Evolutionary conservation across 2,329 filamentous ascomycete genomes (phyloP).

Genomic region (Escovopsis weberi): DNA sequence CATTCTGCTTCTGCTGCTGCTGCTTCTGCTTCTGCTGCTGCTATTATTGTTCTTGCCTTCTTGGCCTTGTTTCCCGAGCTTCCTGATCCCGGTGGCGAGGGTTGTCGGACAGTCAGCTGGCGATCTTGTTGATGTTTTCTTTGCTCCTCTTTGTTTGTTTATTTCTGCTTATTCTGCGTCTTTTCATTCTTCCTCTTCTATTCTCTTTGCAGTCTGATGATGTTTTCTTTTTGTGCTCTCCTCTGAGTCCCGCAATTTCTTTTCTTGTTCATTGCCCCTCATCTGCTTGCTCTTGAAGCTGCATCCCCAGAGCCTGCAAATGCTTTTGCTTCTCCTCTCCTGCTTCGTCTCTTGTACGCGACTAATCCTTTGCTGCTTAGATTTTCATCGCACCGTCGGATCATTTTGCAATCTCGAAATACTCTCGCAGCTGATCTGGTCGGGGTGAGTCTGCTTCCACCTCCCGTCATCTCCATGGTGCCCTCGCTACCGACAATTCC

Average conservation of each 20-base stretch:
- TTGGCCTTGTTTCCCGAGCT: too few relatives aligned
- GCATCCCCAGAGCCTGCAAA: not conserved
- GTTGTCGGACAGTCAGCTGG: too few relatives aligned
- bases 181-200: too few relatives aligned
- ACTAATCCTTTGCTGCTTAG: conserved; percentile 5
- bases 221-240: too few relatives aligned
- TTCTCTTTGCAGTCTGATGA: too few relatives aligned
- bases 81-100: too few relatives aligned
- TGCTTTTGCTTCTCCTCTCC: not conserved
- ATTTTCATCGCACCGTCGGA: conserved; percentile 16
- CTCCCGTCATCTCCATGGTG: not conserved
- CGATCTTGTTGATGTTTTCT: too few relatives aligned
- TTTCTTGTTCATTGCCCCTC: not conserved
- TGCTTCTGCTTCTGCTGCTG: too few relatives aligned
- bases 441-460: conserved; percentile 12
- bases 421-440: conserved; percentile 17
- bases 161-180: too few relatives aligned
- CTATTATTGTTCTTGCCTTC: too few relatives aligned
- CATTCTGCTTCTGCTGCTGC: too few relatives aligned
- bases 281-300: not conserved
- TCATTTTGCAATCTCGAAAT: conserved; percentile 17
- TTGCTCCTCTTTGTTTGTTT: too few relatives aligned
- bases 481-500: not conserved
- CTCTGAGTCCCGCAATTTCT: not conserved
- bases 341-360: not conserved